Conservation (phyloP, 495 filamentous ascomycete species). For the Umbilicaria muhlenbergii region DNA sequence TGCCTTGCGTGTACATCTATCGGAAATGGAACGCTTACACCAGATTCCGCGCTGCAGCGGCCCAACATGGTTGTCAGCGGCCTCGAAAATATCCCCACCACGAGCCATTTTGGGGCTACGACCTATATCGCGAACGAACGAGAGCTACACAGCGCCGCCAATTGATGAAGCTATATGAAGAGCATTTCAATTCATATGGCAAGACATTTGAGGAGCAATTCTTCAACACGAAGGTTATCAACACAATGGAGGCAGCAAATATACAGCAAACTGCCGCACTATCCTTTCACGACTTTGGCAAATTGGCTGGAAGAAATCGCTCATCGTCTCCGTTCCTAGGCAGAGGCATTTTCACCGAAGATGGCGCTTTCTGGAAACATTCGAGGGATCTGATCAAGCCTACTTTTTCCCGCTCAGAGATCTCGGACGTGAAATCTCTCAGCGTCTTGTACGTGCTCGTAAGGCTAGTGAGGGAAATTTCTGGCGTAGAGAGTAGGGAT, state of each 20-base stretch:
- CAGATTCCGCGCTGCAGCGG: background rate
- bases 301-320: background rate
- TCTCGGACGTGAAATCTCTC: background rate
- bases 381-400: background rate
- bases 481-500: conserved; percentile 10
- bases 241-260: conserved; percentile 1
- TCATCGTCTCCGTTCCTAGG: background rate
- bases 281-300: background rate
- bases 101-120: background rate
- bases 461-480: conserved; percentile 19
- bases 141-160: background rate
- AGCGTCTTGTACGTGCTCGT: conserved; percentile 19
- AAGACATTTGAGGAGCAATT: conserved; percentile 2
- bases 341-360: background rate
- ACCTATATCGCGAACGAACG: background rate
- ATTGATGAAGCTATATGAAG: background rate
- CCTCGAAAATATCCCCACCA: conserved; percentile 1
- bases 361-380: background rate
- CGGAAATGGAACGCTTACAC: background rate
- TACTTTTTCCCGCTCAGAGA: background rate
- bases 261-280: background rate
- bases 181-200: conserved; percentile 1
- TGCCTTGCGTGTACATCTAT: background rate
- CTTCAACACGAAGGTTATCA: background rate
- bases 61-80: conserved; percentile 1